A percentile compares a stretch with the other conserved stretches of the same genome.
Evolutionary conservation across 2,329 filamentous ascomycete genomes (phyloP).

Genomic region (Cladosporium oxysporum): DNA sequence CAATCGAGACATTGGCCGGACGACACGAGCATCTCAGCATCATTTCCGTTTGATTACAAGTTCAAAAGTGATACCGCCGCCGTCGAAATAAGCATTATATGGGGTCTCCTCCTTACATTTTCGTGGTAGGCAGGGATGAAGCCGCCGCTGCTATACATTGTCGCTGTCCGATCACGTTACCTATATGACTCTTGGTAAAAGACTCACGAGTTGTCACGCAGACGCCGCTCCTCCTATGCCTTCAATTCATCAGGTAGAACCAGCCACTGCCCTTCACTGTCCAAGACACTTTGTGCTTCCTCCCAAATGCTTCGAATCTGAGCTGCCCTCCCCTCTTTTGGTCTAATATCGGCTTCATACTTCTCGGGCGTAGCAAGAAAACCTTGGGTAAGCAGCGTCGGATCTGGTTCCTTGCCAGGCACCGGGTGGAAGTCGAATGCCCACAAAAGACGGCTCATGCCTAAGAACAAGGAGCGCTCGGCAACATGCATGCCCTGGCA

Average conservation of each 20-base stretch:
- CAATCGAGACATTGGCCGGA: not conserved
- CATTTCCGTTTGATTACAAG: not conserved
- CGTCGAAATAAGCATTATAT: not conserved
- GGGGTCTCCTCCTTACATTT: not conserved
- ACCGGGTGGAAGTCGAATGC: slow-evolving; percentile 35
- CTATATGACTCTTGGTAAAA: not conserved
- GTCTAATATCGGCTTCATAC: slow-evolving; percentile 10
- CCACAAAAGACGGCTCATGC: slow-evolving; percentile 53
- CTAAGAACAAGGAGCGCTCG: slow-evolving; percentile 51
- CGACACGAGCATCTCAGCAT: not conserved
- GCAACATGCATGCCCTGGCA: slow-evolving; percentile 61
- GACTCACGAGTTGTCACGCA: not conserved
- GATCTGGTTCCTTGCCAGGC: slow-evolving; percentile 5
- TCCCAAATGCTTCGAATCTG: not conserved
- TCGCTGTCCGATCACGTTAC: not conserved
- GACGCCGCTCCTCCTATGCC: not conserved
- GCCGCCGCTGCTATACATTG: not conserved
- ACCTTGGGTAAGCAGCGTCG: not conserved
- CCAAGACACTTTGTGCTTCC: not conserved
- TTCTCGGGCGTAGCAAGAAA: slow-evolving; percentile 7
- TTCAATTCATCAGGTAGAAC: not conserved
- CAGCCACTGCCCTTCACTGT: slow-evolving; percentile 5
- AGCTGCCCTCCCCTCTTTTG: slow-evolving; percentile 3
- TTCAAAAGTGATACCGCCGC: not conserved
- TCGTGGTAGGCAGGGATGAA: not conserved